These are phyloP conservation scores for Canariomyces notabilis DNA, from an alignment of 2,329 filamentous ascomycete genomes.

Conservation along the genomic window DNA sequence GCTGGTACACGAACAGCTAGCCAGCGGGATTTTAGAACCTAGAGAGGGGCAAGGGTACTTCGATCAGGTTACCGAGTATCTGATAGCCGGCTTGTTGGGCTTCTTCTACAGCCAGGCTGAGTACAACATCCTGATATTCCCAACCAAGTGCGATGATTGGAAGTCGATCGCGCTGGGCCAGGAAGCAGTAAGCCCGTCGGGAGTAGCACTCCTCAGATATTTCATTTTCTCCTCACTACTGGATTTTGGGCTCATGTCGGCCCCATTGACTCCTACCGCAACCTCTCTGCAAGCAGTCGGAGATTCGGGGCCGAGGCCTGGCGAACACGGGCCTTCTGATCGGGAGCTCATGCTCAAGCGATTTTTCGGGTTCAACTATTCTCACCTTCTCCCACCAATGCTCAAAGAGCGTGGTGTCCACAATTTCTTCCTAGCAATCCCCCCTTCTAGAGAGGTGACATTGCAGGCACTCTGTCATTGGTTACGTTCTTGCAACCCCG, in stretches of 20 bases:
- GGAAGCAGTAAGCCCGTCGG: conserved; percentile 11
- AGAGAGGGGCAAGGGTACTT: conserved; percentile 20
- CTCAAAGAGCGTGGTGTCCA: conserved; percentile 23
- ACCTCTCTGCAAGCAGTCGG: background rate
- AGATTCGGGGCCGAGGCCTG: background rate
- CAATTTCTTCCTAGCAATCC: conserved; percentile 48
- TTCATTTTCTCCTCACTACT: conserved; percentile 32
- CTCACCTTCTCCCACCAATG: conserved; percentile 25
- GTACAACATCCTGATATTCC: conserved; percentile 38
- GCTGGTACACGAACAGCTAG: conserved; percentile 20
- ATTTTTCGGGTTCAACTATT: conserved; percentile 30
- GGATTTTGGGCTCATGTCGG: conserved; percentile 20
- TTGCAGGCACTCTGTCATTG: conserved; percentile 40
- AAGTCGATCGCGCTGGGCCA: conserved; percentile 18
- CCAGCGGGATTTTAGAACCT: conserved; percentile 24
- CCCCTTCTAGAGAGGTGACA: conserved; percentile 32
- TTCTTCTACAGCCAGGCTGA: conserved; percentile 30
- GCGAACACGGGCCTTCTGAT: background rate
- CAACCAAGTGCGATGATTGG: conserved; percentile 35
- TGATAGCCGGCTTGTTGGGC: conserved; percentile 34
- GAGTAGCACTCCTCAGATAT: conserved; percentile 32
- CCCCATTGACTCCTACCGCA: conserved; percentile 2
- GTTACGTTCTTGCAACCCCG: conserved; percentile 37
- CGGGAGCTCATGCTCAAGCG: conserved; percentile 23
- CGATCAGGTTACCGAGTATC: conserved; percentile 29